phyloP scores from a whole-genome alignment of 1,284 basidiomycete genomes.

The Boletus holoroseus region DNA sequence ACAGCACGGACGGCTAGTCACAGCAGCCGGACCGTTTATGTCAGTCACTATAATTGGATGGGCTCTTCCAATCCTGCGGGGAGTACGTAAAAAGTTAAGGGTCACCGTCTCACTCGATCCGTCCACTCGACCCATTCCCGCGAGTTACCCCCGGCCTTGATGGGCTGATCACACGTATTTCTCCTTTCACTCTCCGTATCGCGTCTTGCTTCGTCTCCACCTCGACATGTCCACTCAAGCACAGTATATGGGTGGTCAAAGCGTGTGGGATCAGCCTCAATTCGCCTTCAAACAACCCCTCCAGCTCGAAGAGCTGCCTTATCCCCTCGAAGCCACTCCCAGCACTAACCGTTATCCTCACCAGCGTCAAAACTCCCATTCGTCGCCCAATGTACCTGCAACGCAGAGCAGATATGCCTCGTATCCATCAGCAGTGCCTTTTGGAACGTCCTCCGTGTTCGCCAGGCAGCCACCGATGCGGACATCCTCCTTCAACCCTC shows the following conservation, averaged over 20 bases:
- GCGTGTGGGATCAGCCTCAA: slow-evolving; percentile 22
- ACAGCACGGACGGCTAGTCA: slow-evolving; percentile 3
- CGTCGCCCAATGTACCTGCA: not conserved
- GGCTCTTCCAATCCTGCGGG: not conserved
- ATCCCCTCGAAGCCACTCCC: slow-evolving; percentile 18
- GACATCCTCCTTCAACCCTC: slow-evolving; percentile 10
- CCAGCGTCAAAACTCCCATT: slow-evolving; percentile 12
- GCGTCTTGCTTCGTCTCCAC: not conserved
- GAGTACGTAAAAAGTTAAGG: slow-evolving; percentile 9
- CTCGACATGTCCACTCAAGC: slow-evolving; percentile 24
- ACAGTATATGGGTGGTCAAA: slow-evolving; percentile 13
- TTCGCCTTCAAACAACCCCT: slow-evolving; percentile 26
- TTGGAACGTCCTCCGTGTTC: slow-evolving; percentile 12
- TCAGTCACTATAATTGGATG: not conserved
- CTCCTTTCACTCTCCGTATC: not conserved
- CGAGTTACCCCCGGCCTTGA: not conserved
- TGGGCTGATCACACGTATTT: slow-evolving; percentile 1
- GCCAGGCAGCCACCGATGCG: slow-evolving; percentile 11
- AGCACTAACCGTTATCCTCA: slow-evolving; percentile 14
- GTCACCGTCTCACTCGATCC: not conserved
- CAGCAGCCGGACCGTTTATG: slow-evolving; percentile 9
- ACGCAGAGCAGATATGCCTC: slow-evolving; percentile 11
- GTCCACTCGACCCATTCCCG: slow-evolving; percentile 2
- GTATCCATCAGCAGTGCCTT: slow-evolving; percentile 13
- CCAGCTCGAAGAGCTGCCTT: slow-evolving; percentile 39